phyloP scores from a whole-genome alignment of 192 early-diverging fungal species.

The Gonapodya sp. region DNA sequence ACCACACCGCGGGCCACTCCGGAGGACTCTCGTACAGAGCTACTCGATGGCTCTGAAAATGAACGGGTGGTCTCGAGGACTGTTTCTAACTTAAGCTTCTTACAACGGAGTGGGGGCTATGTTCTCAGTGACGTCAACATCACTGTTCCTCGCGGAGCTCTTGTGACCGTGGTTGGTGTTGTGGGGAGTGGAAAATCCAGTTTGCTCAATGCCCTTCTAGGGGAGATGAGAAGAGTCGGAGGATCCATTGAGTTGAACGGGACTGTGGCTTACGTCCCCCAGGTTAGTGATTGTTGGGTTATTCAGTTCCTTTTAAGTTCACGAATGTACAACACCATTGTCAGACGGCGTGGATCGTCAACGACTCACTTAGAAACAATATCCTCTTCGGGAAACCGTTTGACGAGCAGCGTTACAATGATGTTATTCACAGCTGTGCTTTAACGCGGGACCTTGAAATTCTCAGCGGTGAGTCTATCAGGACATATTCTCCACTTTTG shows the following conservation, averaged over 20 bases:
- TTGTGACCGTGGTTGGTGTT: conserved; percentile 76
- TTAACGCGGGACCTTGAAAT: conserved; percentile 51
- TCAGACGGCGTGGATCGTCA: conserved; percentile 16
- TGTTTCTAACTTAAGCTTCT: not conserved
- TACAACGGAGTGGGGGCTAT: not conserved
- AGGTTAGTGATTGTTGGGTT: conserved; percentile 17
- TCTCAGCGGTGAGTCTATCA: conserved; percentile 53
- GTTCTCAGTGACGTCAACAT: conserved; percentile 32
- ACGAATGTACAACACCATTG: not conserved
- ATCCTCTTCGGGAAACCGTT: conserved; percentile 63
- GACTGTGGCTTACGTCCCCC: not conserved
- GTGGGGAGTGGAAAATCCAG: conserved; percentile 81
- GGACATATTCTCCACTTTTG: conserved; percentile 34
- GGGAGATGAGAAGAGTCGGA: conserved; percentile 57
- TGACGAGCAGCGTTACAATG: conserved; percentile 44
- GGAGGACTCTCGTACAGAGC: not conserved
- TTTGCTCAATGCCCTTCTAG: conserved; percentile 68
- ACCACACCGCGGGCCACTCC: not conserved
- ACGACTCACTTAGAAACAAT: conserved; percentile 56
- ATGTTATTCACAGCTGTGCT: conserved; percentile 49
- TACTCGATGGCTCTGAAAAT: not conserved
- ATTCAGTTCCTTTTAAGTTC: conserved; percentile 11
- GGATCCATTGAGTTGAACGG: conserved; percentile 35
- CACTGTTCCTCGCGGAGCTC: conserved; percentile 33
- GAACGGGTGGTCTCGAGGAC: not conserved